These are phyloP conservation scores for Beauveria medogensis DNA, from an alignment of 2,329 filamentous ascomycete genomes.

Conservation along the genomic window DNA sequence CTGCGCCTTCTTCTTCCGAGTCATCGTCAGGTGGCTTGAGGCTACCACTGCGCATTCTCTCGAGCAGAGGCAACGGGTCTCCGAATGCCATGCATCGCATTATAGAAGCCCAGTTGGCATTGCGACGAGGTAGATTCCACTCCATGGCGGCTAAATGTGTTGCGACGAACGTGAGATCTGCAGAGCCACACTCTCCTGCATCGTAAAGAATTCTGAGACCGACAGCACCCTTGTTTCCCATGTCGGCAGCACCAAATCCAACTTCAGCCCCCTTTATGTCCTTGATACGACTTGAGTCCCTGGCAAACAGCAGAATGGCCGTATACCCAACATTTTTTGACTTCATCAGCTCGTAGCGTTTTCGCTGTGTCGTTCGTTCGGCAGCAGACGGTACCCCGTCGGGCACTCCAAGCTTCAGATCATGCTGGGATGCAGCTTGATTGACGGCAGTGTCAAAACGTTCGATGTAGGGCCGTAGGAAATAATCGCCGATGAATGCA, in stretches of 20 bases:
- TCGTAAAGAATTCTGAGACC: slow-evolving; percentile 62
- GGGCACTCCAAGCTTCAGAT: slow-evolving; percentile 17
- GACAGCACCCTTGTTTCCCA: slow-evolving; percentile 94
- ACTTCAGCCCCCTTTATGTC: slow-evolving; percentile 71
- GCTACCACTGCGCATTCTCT: slow-evolving; percentile 22
- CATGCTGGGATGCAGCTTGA: slow-evolving; percentile 47
- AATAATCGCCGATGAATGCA: slow-evolving; percentile 77
- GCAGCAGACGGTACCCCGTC: slow-evolving; percentile 10
- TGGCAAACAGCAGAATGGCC: slow-evolving; percentile 76
- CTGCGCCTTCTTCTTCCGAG: slow-evolving; percentile 9
- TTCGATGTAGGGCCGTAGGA: slow-evolving; percentile 67
- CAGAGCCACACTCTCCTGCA: slow-evolving; percentile 26
- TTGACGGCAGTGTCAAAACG: slow-evolving; percentile 65
- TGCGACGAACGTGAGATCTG: slow-evolving; percentile 75
- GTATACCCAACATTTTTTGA: slow-evolving; percentile 81
- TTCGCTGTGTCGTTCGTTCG: slow-evolving; percentile 12
- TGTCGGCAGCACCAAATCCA: slow-evolving; percentile 75
- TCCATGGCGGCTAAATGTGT: slow-evolving; percentile 89
- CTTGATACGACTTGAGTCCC: slow-evolving; percentile 50
- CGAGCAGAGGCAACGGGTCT: slow-evolving; percentile 31
- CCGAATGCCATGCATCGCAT: slow-evolving; percentile 73
- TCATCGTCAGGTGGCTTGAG: slow-evolving; percentile 7
- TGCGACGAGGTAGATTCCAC: slow-evolving; percentile 63
- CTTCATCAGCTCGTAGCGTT: slow-evolving; percentile 60
- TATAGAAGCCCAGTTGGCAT: slow-evolving; percentile 82